These are phyloP conservation scores for Aureobasidium zeae DNA, from an alignment of 2,329 filamentous ascomycete species.

Conservation along the genomic window DNA sequence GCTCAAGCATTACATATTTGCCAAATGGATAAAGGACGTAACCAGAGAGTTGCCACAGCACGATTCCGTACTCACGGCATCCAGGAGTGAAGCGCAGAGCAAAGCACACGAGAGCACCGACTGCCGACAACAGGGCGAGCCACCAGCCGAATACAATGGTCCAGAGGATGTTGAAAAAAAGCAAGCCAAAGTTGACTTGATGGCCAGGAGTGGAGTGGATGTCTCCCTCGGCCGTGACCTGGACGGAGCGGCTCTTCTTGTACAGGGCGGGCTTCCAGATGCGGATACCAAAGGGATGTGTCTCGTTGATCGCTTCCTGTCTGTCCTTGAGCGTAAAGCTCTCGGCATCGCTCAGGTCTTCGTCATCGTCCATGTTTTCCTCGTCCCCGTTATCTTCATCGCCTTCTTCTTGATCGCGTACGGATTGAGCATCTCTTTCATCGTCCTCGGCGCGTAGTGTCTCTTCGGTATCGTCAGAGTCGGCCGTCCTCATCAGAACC, in stretches of 20 bases:
- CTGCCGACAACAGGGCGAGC: slow-evolving; percentile 67
- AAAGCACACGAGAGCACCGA: slow-evolving; percentile 68
- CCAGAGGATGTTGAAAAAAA: slow-evolving; percentile 86
- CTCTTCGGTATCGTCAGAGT: slow-evolving; percentile 32
- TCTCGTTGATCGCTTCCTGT: slow-evolving; percentile 96
- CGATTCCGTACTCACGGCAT: slow-evolving; percentile 72
- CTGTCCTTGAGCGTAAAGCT: slow-evolving; percentile 97
- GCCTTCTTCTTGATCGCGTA: slow-evolving; percentile 33
- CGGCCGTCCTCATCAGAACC: background rate
- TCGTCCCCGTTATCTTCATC: slow-evolving; percentile 38
- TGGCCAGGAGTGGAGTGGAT: slow-evolving; percentile 92
- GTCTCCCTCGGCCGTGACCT: slow-evolving; percentile 90
- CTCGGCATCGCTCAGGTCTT: slow-evolving; percentile 77
- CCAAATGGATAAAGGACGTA: slow-evolving; percentile 96
- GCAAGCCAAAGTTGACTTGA: slow-evolving; percentile 71
- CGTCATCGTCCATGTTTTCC: slow-evolving; percentile 52
- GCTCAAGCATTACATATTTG: slow-evolving; percentile 85
- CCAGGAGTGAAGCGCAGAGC: slow-evolving; percentile 70
- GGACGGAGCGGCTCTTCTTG: slow-evolving; percentile 93
- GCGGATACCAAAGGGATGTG: slow-evolving; percentile 95
- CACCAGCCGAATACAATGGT: slow-evolving; percentile 92
- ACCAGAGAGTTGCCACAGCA: slow-evolving; percentile 72
- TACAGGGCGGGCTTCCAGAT: slow-evolving; percentile 98
- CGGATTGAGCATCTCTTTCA: slow-evolving; percentile 21
- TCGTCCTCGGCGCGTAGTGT: slow-evolving; percentile 33